Conservation (phyloP, 1,284 basidiomycete species). For the Ganoderma boninense region DNA sequence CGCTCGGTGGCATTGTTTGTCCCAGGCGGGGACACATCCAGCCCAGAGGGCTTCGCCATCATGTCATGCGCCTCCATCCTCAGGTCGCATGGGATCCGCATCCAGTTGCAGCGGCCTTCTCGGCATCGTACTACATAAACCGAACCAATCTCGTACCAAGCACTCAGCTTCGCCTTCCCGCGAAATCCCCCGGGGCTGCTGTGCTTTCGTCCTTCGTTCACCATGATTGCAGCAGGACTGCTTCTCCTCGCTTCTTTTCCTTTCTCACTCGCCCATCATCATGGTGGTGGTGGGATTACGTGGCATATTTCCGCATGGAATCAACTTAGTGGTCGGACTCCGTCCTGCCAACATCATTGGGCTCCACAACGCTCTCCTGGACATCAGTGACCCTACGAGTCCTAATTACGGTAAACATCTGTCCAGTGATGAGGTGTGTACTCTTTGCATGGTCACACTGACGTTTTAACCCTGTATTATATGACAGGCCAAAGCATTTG, state of each 20-base stretch:
- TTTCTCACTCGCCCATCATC: background rate
- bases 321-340: constrained; percentile 18
- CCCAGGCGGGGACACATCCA: background rate
- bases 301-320: background rate
- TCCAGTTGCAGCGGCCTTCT: background rate
- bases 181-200: background rate
- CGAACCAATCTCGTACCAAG: background rate
- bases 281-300: background rate
- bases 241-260: constrained; percentile 2
- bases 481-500: background rate
- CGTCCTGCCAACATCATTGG: constrained; percentile 38
- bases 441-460: background rate
- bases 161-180: background rate
- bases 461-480: background rate
- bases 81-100: background rate
- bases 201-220: background rate
- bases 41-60: background rate
- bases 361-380: constrained; percentile 41
- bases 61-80: background rate
- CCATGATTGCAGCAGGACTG: constrained; percentile 6
- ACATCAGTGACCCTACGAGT: constrained; percentile 32
- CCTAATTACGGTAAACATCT: constrained; percentile 21
- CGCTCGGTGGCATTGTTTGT: background rate
- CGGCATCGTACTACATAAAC: constrained; percentile 3
- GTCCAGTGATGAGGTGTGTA: constrained; percentile 21